These are phyloP conservation scores for Rhododendron kiyosumense DNA, from an alignment of 148 eudicot genomes.

Conservation along the genomic window DNA sequence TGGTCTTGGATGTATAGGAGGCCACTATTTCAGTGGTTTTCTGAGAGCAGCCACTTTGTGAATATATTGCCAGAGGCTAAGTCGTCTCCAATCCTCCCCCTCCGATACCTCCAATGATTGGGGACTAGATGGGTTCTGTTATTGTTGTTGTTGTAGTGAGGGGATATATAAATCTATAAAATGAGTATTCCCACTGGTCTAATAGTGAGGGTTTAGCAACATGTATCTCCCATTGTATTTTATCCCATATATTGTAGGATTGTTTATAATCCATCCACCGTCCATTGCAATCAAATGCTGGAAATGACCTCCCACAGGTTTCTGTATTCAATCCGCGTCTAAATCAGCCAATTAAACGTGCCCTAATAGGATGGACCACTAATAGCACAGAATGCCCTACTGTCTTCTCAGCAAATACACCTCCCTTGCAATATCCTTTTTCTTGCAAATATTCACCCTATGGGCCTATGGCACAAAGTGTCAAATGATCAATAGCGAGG, in stretches of 20 bases:
- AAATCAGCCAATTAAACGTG: neutral
- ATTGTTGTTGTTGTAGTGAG: neutral
- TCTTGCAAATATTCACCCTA: neutral
- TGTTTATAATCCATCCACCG: neutral
- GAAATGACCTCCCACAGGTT: neutral
- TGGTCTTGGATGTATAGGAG: too few species aligned
- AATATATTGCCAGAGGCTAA: too few species aligned
- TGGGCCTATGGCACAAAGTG: neutral
- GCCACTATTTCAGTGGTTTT: too few species aligned
- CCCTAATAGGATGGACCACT: neutral
- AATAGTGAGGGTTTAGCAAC: neutral
- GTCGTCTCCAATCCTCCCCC: too few species aligned
- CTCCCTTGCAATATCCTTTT: neutral
- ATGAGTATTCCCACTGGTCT: neutral
- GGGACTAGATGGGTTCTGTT: too few species aligned
- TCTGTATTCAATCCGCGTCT: neutral
- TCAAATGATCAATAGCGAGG: neutral
- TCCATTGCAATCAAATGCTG: neutral
- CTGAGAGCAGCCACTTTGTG: too few species aligned
- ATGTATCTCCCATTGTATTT: neutral
- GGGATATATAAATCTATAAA: neutral
- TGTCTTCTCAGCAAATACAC: neutral
- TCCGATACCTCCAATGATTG: too few species aligned
- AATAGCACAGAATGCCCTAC: neutral
- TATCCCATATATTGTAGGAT: neutral